These are phyloP conservation scores for Cenchrus purpureus DNA, from an alignment of 176 grass and related monocot species.

Conservation along the genomic window DNA sequence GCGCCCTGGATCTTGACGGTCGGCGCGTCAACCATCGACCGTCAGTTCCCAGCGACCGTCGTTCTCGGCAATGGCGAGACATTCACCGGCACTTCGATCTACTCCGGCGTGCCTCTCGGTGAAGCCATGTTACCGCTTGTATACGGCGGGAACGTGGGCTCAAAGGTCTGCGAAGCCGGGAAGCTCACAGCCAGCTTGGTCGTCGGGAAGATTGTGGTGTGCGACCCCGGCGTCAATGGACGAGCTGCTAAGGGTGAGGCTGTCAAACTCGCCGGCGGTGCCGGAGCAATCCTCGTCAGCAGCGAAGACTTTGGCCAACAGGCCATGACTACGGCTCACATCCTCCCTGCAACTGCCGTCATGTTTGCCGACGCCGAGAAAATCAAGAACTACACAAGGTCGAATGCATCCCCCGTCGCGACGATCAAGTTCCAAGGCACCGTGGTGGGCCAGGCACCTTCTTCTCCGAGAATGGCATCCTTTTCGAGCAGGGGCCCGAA, in stretches of 20 bases:
- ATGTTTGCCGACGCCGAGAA: not conserved
- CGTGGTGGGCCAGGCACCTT: not conserved
- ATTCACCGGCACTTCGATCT: constrained; percentile 35
- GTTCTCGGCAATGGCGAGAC: constrained; percentile 45
- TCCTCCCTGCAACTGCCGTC: constrained; percentile 14
- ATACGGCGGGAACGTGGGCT: constrained; percentile 32
- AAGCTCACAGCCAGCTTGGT: not conserved
- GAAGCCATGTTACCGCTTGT: constrained; percentile 4
- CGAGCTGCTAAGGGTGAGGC: constrained; percentile 25
- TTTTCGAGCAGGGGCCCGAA: constrained; percentile 57
- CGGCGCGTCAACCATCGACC: constrained; percentile 58
- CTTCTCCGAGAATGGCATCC: constrained; percentile 41
- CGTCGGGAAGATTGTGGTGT: constrained; percentile 61
- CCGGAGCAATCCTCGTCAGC: constrained; percentile 42
- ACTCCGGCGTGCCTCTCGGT: constrained; percentile 22
- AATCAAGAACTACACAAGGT: constrained; percentile 16
- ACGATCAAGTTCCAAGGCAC: constrained; percentile 45
- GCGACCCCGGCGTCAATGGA: constrained; percentile 5
- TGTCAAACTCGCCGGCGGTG: constrained; percentile 50
- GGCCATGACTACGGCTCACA: not conserved
- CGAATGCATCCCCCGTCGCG: not conserved
- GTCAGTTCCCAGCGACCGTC: constrained; percentile 40
- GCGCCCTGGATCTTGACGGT: constrained; percentile 72
- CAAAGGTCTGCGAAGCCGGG: constrained; percentile 10
- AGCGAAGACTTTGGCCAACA: constrained; percentile 13